These are phyloP conservation scores for Boletus coccyginus DNA, from an alignment of 768 basidiomycete species.

Conservation along the genomic window DNA sequence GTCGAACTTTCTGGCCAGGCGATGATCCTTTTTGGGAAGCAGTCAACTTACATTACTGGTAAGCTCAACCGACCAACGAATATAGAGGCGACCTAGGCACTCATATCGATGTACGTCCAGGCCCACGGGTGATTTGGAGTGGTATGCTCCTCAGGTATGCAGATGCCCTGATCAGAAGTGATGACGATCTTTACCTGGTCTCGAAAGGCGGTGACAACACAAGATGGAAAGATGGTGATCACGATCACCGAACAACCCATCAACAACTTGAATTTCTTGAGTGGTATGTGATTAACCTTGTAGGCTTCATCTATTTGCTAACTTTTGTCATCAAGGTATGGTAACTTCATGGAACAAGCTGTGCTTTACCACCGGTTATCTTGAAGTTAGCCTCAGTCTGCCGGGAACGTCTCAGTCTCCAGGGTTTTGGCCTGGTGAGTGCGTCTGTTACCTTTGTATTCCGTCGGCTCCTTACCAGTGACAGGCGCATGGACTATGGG, in stretches of 20 bases:
- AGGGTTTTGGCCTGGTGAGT: constrained; percentile 84
- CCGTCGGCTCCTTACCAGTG: not conserved
- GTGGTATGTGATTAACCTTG: constrained; percentile 45
- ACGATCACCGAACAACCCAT: constrained; percentile 67
- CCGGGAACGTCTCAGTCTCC: constrained; percentile 59
- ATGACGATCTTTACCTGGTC: not conserved
- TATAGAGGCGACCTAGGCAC: not conserved
- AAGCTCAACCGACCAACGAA: constrained; percentile 4
- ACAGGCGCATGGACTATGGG: constrained; percentile 75
- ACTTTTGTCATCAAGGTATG: constrained; percentile 46
- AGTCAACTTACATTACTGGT: constrained; percentile 82
- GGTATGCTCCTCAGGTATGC: constrained; percentile 74
- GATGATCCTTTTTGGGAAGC: constrained; percentile 90
- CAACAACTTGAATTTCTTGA: constrained; percentile 82
- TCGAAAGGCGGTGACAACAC: constrained; percentile 62
- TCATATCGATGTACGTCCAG: constrained; percentile 22
- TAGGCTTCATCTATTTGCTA: not conserved
- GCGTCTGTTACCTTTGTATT: constrained; percentile 21
- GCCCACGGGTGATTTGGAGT: constrained; percentile 76
- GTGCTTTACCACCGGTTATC: constrained; percentile 90
- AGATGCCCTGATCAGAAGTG: not conserved
- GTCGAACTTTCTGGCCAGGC: constrained; percentile 71
- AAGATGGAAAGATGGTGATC: constrained; percentile 75
- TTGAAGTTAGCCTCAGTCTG: constrained; percentile 79
- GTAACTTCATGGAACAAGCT: constrained; percentile 90